Evolutionary conservation across 768 basidiomycete species (phyloP).

Genomic region (Kwoniella europaea): DNA sequence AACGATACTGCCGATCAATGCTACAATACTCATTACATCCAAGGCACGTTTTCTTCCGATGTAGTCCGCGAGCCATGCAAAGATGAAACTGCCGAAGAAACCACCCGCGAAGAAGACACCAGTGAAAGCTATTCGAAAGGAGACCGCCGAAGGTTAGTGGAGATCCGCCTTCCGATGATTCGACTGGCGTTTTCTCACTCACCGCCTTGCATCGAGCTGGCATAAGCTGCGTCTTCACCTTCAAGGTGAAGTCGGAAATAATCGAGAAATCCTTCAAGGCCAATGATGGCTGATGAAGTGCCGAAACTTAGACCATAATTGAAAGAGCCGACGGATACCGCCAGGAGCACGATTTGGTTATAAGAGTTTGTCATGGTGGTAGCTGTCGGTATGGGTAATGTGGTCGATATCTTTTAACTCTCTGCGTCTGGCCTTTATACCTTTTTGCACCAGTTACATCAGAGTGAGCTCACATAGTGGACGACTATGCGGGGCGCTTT

Average conservation of each 20-base stretch:
- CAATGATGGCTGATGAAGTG: not conserved
- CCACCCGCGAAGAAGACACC: constrained; percentile 21
- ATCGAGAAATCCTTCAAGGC: constrained; percentile 1
- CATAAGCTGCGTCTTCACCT: not conserved
- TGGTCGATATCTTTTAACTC: too few relatives aligned
- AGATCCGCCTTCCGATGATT: not conserved
- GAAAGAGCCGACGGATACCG: too few relatives aligned
- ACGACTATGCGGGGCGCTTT: too few relatives aligned
- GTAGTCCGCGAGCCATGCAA: constrained; percentile 12
- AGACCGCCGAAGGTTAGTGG: not conserved
- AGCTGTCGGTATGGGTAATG: too few relatives aligned
- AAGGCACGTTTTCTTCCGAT: constrained; percentile 15
- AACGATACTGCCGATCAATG: constrained; percentile 6
- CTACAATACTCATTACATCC: not conserved
- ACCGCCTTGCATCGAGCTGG: not conserved
- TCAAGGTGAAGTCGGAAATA: constrained; percentile 1
- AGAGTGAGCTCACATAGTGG: too few relatives aligned
- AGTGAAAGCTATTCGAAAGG: not conserved
- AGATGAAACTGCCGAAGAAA: constrained; percentile 2
- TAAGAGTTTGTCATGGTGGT: too few relatives aligned
- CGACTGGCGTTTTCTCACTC: not conserved
- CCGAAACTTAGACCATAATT: too few relatives aligned
- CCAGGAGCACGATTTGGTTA: too few relatives aligned
- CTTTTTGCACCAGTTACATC: too few relatives aligned
- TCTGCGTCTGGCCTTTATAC: too few relatives aligned